phyloP scores from a whole-genome alignment of 305 asterid genomes.

The Fraxinus angustifolia region DNA sequence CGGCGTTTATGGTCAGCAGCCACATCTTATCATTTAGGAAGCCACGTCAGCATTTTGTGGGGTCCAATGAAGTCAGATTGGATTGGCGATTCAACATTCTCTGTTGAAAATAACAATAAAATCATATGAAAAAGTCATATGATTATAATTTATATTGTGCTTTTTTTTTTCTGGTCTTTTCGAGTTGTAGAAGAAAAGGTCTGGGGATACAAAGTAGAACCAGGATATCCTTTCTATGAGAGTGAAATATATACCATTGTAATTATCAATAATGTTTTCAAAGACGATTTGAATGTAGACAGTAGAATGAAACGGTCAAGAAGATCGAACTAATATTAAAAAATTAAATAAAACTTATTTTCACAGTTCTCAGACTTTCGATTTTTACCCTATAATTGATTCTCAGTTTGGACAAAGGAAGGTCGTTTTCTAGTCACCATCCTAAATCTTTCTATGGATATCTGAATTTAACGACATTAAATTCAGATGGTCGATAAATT shows the following conservation, averaged over 20 bases:
- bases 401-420: not conserved
- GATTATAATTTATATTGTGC: not conserved
- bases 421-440: slow-evolving; percentile 23
- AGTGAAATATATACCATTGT: slow-evolving; percentile 10
- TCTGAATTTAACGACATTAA: not conserved
- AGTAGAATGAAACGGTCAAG: not conserved
- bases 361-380: not conserved
- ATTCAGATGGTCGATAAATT: not conserved
- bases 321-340: not conserved
- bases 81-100: slow-evolving; percentile 87
- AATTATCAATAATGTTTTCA: not conserved
- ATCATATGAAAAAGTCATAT: slow-evolving; percentile 6
- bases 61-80: slow-evolving; percentile 66
- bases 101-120: slow-evolving; percentile 34
- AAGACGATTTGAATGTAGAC: not conserved
- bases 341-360: not conserved
- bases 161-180: not conserved
- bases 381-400: not conserved
- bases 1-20: slow-evolving; percentile 89
- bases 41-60: slow-evolving; percentile 78
- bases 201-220: slow-evolving; percentile 84
- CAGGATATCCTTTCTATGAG: slow-evolving; percentile 36
- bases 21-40: slow-evolving; percentile 75
- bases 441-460: slow-evolving; percentile 15
- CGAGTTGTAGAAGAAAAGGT: not conserved